These are phyloP conservation scores for Aspergillus latus DNA, from an alignment of 2,329 filamentous ascomycete genomes.

Conservation along the genomic window DNA sequence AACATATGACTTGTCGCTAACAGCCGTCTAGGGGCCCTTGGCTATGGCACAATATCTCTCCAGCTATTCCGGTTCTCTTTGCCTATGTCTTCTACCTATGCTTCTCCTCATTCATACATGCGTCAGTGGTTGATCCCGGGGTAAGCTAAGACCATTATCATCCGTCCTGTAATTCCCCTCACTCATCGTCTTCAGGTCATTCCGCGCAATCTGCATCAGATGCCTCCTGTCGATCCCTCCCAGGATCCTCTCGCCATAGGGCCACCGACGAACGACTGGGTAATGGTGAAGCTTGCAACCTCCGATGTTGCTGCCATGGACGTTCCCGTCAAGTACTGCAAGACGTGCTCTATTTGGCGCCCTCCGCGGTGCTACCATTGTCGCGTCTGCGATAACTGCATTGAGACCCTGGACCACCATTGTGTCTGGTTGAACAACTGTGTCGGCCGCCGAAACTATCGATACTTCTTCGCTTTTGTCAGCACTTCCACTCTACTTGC, in stretches of 20 bases:
- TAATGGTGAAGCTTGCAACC: conserved; percentile 78
- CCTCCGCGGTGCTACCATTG: conserved; percentile 95
- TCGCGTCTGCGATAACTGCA: conserved; percentile 92
- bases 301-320: conserved; percentile 84
- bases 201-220: conserved; percentile 85
- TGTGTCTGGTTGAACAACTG: conserved; percentile 99
- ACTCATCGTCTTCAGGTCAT: conserved; percentile 65
- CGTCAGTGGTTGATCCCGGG: conserved; percentile 87
- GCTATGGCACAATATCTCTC: conserved; percentile 82
- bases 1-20: conserved; percentile 15
- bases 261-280: conserved; percentile 90
- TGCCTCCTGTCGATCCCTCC: conserved; percentile 71
- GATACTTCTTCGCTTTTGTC: conserved; percentile 94
- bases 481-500: conserved; percentile 73
- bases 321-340: conserved; percentile 96
- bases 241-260: conserved; percentile 80
- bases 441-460: conserved; percentile 93
- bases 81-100: conserved; percentile 89
- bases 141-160: conserved; percentile 57
- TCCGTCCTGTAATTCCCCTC: not conserved
- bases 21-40: conserved; percentile 63
- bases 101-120: conserved; percentile 90
- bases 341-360: conserved; percentile 95
- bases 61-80: conserved; percentile 84
- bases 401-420: conserved; percentile 96